These are phyloP conservation scores for Tilletia walkeri DNA, from an alignment of 1,284 basidiomycete genomes.

Conservation along the genomic window DNA sequence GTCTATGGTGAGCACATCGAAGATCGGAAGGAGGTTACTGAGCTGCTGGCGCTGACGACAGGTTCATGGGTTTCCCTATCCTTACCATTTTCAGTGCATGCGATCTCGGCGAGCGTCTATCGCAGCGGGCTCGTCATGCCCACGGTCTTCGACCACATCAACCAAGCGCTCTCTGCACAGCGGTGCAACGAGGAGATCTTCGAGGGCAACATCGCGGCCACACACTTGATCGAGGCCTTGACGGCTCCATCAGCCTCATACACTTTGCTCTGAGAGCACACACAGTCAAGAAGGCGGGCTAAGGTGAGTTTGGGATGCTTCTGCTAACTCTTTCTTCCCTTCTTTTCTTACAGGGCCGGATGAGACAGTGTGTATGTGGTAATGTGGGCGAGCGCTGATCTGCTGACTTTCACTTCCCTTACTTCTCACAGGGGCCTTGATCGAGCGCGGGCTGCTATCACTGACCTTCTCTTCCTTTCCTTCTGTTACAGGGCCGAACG, in stretches of 20 bases:
- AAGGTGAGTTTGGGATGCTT: too few species aligned
- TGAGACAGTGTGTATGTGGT: too few species aligned
- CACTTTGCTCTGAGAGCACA: slow-evolving; percentile 29
- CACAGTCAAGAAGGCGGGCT: too few species aligned
- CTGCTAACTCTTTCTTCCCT: too few species aligned
- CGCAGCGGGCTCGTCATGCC: slow-evolving; percentile 6
- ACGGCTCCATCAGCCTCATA: slow-evolving; percentile 22
- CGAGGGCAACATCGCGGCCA: not conserved
- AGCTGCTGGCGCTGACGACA: not conserved
- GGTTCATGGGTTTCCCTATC: too few species aligned
- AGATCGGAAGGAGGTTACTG: not conserved
- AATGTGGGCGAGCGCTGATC: too few species aligned
- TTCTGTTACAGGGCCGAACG: too few species aligned
- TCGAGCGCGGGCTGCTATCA: too few species aligned
- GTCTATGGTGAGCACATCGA: not conserved
- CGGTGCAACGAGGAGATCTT: slow-evolving; percentile 10
- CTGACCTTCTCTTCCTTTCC: too few species aligned
- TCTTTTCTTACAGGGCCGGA: too few species aligned
- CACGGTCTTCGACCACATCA: not conserved
- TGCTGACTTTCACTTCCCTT: too few species aligned
- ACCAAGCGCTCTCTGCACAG: not conserved
- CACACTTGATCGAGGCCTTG: slow-evolving; percentile 29
- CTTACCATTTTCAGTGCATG: not conserved
- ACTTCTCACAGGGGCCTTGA: too few species aligned
- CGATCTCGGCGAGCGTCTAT: not conserved